Base-by-base conservation (phyloP, 305 asterid genomes). In the Fraxinus angustifolia region DNA sequence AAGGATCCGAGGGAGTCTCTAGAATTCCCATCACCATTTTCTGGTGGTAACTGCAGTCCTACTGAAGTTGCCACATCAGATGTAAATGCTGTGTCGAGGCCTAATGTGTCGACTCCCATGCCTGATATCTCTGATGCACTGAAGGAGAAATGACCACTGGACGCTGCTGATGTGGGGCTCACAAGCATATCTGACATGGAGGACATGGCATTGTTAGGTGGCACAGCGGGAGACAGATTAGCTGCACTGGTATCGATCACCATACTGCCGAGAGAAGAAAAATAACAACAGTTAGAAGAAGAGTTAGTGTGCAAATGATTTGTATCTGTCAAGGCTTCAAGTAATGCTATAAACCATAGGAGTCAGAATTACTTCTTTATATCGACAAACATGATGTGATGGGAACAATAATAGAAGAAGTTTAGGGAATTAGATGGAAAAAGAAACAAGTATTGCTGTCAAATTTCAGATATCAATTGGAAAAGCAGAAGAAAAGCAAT, bases 141-240 rank as follows among this genome's bases (percentile, higher is more conserved):
- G 79, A 95, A 95, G 17, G 97, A 95, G 36, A 95, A 94, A 87
- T 91, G 99, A 31, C 97, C 97, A 70, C 96, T 90, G 30, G 99
- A 94, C 56, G 97, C 97, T 38, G 91, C 98, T 78, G 98, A 92
- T 50, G 98, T 90, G 73, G 97, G 98, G 92, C 99, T 95, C 33
- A 94, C 90, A 11, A 97, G 93, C 90, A 95, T 89, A 80, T 91
- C 95, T 2, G 97, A 91, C 90, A 93, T 89, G 42, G 96, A 86
- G 71, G 98, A 90, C 90, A 91, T 88, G 5, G 86, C 93, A 85
- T 92, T 89, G 87, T 87, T 89, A 23, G 90, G 95, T 42, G 95
- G 96, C 88, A 91, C 80, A 21, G 87, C 82, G 14, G 96, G 92
- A 33, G 94, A 80, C n/a, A 88, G 90, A 75, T 90, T 95, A 1